These are phyloP conservation scores for Akanthomyces muscarius DNA, from an alignment of 2,329 filamentous ascomycete species.

Conservation along the genomic window DNA sequence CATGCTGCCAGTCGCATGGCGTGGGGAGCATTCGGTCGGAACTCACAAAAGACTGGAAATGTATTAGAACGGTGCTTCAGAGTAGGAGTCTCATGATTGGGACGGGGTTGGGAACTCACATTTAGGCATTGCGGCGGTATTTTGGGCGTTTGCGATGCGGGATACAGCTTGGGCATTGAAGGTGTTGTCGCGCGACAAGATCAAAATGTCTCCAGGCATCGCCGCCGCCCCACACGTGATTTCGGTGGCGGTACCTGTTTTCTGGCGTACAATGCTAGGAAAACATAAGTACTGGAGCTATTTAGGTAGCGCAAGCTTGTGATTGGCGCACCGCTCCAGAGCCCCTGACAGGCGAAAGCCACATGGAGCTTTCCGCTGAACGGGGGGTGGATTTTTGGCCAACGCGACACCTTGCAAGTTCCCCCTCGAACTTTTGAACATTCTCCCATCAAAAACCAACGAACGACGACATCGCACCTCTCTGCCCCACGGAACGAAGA, in stretches of 20 bases:
- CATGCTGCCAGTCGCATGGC: not conserved
- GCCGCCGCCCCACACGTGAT: constrained; percentile 17
- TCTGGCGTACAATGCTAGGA: not conserved
- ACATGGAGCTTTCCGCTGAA: constrained; percentile 1
- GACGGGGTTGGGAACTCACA: constrained; percentile 55
- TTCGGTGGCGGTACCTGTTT: not conserved
- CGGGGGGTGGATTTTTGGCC: constrained; percentile 13
- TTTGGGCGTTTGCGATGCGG: not conserved
- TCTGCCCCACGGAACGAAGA: not conserved
- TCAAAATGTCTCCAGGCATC: constrained; percentile 1
- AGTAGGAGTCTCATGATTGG: not conserved
- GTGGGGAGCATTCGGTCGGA: not conserved
- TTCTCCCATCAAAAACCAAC: not conserved
- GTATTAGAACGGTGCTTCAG: constrained; percentile 33
- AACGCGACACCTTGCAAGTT: constrained; percentile 33
- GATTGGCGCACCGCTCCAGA: constrained; percentile 5
- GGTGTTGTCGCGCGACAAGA: constrained; percentile 14
- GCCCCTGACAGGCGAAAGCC: constrained; percentile 14
- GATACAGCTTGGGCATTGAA: not conserved
- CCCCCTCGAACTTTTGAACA: constrained; percentile 14
- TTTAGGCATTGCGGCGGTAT: constrained; percentile 68
- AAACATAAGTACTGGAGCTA: not conserved
- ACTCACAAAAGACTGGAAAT: constrained; percentile 29
- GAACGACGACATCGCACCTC: not conserved
- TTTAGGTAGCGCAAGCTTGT: not conserved